Evolutionary conservation across 192 early-diverging fungal species (phyloP).

Genomic region (Coemansia sp.): DNA sequence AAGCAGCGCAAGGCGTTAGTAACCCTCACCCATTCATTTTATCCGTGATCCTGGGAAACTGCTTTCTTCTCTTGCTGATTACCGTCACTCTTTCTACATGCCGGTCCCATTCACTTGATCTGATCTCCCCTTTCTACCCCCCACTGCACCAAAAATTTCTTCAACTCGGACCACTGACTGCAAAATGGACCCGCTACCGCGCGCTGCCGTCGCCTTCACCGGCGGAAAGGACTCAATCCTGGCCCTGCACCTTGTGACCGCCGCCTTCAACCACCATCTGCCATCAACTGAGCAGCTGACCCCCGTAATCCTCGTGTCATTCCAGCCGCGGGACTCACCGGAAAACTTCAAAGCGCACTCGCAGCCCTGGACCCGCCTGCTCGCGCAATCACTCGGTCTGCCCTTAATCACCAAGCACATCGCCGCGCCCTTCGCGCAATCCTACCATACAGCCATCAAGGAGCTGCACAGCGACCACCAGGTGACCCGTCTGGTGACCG

Average conservation of each 20-base stretch:
- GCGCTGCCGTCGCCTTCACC: conserved; percentile 57
- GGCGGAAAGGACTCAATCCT: conserved; percentile 64
- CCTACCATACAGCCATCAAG: conserved; percentile 49
- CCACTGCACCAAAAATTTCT: too few species aligned
- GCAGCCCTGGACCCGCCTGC: conserved; percentile 41
- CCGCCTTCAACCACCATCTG: conserved; percentile 13
- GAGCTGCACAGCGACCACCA: conserved; percentile 40
- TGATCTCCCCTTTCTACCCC: too few species aligned
- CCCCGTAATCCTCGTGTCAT: conserved; percentile 46
- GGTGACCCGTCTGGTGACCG: conserved; percentile 56
- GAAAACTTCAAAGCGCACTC: conserved; percentile 58
- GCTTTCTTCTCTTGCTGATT: too few species aligned
- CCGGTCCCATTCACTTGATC: too few species aligned
- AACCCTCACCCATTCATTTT: too few species aligned
- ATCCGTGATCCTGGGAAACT: too few species aligned
- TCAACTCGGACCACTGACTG: too few species aligned
- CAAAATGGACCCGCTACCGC: background rate
- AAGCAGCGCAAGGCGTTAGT: too few species aligned
- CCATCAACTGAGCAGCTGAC: background rate
- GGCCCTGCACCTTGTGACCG: conserved; percentile 43
- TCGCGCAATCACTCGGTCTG: conserved; percentile 53
- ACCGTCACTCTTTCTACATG: too few species aligned
- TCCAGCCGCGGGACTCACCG: conserved; percentile 50
- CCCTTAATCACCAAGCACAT: conserved; percentile 41
- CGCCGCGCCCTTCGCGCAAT: conserved; percentile 49